Evolutionary conservation across 176 grass and related monocot genomes (phyloP).

Genomic region (Paspalum vaginatum): DNA sequence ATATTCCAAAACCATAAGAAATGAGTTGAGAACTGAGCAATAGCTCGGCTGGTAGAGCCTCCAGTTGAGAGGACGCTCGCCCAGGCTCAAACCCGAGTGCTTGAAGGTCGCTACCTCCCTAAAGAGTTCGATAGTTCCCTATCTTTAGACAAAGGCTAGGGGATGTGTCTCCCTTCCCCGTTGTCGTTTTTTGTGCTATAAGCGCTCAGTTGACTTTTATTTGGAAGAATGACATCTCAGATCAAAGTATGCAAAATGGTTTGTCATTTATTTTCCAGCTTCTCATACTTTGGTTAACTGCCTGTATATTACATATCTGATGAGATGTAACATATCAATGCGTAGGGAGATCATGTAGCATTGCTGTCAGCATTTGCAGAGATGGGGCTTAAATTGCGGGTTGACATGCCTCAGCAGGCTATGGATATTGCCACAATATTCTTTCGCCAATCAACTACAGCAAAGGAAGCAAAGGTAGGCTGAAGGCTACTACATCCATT

Average conservation of each 20-base stretch:
- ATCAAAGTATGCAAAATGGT: neutral
- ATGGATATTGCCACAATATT: slow-evolving; percentile 85
- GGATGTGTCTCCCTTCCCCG: neutral
- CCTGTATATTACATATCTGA: slow-evolving; percentile 30
- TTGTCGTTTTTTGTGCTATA: neutral
- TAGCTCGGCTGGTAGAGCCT: neutral
- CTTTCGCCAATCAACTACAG: slow-evolving; percentile 74
- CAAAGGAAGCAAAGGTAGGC: slow-evolving; percentile 75
- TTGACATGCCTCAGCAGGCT: slow-evolving; percentile 96
- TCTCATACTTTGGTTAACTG: slow-evolving; percentile 11
- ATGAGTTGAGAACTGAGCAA: neutral
- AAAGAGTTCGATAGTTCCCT: neutral
- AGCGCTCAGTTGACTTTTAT: neutral
- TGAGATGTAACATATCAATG: slow-evolving; percentile 36
- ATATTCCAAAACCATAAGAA: neutral
- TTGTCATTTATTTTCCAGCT: slow-evolving; percentile 8
- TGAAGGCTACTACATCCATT: slow-evolving; percentile 13
- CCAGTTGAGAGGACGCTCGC: neutral
- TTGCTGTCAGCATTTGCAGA: slow-evolving; percentile 88
- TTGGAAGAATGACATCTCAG: neutral
- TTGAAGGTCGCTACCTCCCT: neutral
- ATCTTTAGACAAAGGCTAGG: neutral
- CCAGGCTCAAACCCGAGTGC: neutral
- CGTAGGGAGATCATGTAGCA: slow-evolving; percentile 92
- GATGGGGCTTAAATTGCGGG: slow-evolving; percentile 95